Conservation (phyloP, 139 green algal species). For the Chlorella sp. region DNA sequence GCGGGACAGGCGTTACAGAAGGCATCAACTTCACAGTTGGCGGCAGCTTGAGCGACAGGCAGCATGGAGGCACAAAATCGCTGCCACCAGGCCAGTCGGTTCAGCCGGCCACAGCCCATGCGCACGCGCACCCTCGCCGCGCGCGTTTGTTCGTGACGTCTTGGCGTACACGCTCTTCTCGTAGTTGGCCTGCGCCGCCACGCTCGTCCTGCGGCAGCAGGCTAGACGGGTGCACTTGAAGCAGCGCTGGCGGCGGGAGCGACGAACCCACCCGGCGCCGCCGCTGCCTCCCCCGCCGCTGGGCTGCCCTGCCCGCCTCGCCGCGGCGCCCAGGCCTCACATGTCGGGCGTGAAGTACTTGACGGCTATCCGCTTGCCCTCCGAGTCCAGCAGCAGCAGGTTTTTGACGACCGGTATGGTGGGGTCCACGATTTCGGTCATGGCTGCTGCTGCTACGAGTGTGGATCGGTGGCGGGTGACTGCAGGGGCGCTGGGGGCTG, state of each 20-base stretch:
- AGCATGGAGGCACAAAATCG: too few species aligned
- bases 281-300: background rate
- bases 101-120: background rate
- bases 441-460: background rate
- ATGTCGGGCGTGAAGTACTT: slow-evolving; percentile 95
- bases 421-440: slow-evolving; percentile 51
- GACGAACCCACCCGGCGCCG: background rate
- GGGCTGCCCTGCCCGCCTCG: background rate
- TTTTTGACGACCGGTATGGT: slow-evolving; percentile 89
- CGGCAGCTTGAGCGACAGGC: too few species aligned
- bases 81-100: background rate
- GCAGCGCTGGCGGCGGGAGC: background rate
- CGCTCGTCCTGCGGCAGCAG: slow-evolving; percentile 68
- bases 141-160: slow-evolving; percentile 89
- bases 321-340: background rate
- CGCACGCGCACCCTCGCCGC: slow-evolving; percentile 82
- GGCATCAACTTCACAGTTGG: too few species aligned
- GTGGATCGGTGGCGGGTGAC: background rate
- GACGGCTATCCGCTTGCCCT: slow-evolving; percentile 97
- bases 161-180: slow-evolving; percentile 96
- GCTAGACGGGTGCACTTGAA: background rate
- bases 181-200: slow-evolving; percentile 86
- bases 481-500: too few species aligned
- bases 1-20: background rate
- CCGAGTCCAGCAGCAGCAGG: slow-evolving; percentile 94